These are phyloP conservation scores for Eucalyptus erythrocorys DNA, from an alignment of 345 rosid species.

Conservation along the genomic window DNA sequence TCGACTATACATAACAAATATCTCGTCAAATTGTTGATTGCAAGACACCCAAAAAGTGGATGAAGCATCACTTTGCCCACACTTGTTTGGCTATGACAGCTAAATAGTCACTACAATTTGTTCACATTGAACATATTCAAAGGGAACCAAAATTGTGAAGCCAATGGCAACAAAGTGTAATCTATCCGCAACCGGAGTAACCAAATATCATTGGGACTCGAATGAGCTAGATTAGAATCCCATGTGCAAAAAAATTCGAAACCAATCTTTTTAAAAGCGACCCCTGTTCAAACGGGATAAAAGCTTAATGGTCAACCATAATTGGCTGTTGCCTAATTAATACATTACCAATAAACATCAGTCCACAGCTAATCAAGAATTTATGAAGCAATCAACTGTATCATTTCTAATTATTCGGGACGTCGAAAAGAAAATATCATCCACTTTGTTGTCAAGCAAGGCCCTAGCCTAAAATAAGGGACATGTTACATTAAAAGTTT, in stretches of 20 bases:
- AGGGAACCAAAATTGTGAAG: background rate
- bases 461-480: no score
- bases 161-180: no score
- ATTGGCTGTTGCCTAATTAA: background rate
- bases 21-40: background rate
- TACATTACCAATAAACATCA: no score
- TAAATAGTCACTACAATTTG: background rate
- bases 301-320: background rate
- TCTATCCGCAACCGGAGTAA: no score
- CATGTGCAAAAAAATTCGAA: background rate
- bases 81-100: background rate
- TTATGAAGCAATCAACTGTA: no score
- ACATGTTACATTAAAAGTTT: no score
- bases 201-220: no score
- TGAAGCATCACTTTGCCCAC: background rate
- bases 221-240: no score
- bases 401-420: no score
- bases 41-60: background rate
- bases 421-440: no score
- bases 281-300: background rate
- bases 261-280: background rate
- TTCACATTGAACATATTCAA: background rate
- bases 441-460: no score
- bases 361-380: no score
- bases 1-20: background rate